Evolutionary conservation across 1,139 yeast species (phyloP), one percentile per base, ranked within the genome.

Genomic region (Kluyveromyces marxianus): DNA sequence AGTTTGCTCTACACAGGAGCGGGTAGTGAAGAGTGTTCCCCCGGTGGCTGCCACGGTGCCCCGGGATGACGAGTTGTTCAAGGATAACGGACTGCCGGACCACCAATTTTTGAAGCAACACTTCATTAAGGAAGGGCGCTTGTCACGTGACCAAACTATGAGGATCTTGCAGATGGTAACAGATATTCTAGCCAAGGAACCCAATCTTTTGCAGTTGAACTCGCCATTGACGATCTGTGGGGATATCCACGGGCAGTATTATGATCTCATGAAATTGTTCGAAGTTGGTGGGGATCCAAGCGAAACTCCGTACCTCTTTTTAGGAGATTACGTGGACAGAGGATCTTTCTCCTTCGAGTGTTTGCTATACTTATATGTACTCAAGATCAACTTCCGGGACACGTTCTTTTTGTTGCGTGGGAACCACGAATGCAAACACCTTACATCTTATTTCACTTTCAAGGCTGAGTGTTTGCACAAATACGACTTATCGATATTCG

Each of bases 221-320:
- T 95, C 97, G 0, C 98, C 98, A 0, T 88, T 92, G 3, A 90
- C 97, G 1, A 89, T 92, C 2, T 90, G 97, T 69, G 97, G 98
- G 45, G 98, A 92, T 65, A 76, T 92, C 29, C 98, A 92, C 65
- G 98, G 98, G 6, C 98, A 92, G 65, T 88, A 79, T 66, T 92
- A 78, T 61, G 98, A 92, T 66, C 72, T 92, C 56, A 76, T 90
- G 79, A 90, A 90, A 66, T 69, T 92, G 44, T 88, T 92, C 63
- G 97, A 92, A 62, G 95, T 90, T 27, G 96, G 97, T 35, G 98
- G 97, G 2, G 83, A 83, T 60, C 97, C 97, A 3, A 74, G 72
- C 14, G 69, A 63, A 33, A 84, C 95, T 0, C 76, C 86, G 10
- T 92, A 89, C 63, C 70, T 92, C 49, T 92, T 92, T 58, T 68